Evolutionary conservation across 2,329 filamentous ascomycete species (phyloP).

Genomic region (Eurotiales sp.): DNA sequence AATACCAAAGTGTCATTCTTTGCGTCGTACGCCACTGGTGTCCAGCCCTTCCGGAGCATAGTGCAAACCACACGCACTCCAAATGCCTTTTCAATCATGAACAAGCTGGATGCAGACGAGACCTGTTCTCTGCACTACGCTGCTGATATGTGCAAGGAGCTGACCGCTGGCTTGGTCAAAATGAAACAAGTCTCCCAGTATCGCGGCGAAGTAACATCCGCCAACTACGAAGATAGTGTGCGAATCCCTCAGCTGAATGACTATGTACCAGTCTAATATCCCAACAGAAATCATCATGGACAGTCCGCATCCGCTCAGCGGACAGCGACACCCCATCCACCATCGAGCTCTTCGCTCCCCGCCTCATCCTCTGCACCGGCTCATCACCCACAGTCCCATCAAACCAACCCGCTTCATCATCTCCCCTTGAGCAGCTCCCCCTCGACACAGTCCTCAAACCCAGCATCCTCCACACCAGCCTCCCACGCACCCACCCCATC

Average conservation of each 20-base stretch:
- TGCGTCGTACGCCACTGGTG: constrained; percentile 53
- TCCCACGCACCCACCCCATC: constrained; percentile 32
- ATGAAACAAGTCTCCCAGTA: constrained; percentile 33
- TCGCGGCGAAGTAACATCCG: constrained; percentile 32
- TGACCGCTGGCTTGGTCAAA: constrained; percentile 40
- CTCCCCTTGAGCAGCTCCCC: constrained; percentile 43
- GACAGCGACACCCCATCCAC: constrained; percentile 25
- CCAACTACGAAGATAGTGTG: constrained; percentile 29
- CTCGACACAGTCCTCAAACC: constrained; percentile 57
- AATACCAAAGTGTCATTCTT: constrained; percentile 63
- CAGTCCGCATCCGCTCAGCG: constrained; percentile 27
- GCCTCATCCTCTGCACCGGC: constrained; percentile 58
- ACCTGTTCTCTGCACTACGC: constrained; percentile 57
- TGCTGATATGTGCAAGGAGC: constrained; percentile 51
- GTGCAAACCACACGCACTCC: constrained; percentile 46
- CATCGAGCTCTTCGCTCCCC: constrained; percentile 36
- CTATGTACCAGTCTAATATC: no score
- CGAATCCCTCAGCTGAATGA: constrained; percentile 17
- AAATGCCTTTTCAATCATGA: constrained; percentile 54
- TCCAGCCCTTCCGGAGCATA: constrained; percentile 52
- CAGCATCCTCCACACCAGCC: constrained; percentile 41
- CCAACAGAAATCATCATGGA: constrained; percentile 28
- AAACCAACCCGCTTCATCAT: constrained; percentile 24
- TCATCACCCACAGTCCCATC: constrained; percentile 50
- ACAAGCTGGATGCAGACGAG: constrained; percentile 52